A percentile compares a stretch with the other conserved stretches of the same genome.
phyloP scores from a whole-genome alignment of 2,329 filamentous ascomycete species.

The Penicillium corylophilum region DNA sequence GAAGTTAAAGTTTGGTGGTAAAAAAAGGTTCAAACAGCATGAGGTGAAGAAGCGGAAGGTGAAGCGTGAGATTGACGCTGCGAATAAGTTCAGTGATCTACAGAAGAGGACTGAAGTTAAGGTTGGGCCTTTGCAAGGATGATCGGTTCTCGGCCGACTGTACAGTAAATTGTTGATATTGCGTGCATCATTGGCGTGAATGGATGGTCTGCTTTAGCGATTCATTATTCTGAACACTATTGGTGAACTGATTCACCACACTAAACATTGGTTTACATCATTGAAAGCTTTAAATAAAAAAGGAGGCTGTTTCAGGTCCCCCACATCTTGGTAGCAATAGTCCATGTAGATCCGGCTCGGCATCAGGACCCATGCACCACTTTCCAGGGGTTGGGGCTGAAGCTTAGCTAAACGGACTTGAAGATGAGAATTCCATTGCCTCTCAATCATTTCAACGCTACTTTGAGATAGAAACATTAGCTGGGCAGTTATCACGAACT shows the following conservation, averaged over 20 bases:
- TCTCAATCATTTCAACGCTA: background rate
- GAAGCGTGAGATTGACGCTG: conserved; percentile 11
- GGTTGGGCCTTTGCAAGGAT: conserved; percentile 47
- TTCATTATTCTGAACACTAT: background rate
- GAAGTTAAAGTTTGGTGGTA: conserved; percentile 80
- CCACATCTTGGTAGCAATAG: background rate
- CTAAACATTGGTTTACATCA: background rate
- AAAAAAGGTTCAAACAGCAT: conserved; percentile 60
- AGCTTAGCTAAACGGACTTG: background rate
- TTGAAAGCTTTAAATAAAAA: background rate
- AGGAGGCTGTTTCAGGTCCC: background rate
- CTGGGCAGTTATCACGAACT: background rate
- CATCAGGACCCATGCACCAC: background rate
- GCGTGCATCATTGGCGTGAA: background rate
- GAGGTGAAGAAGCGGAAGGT: conserved; percentile 36
- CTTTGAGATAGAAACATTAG: background rate
- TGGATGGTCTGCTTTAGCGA: no score
- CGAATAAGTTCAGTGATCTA: conserved; percentile 18
- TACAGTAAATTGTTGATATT: background rate
- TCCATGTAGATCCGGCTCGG: background rate
- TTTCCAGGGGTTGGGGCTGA: background rate
- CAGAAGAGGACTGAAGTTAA: conserved; percentile 34
- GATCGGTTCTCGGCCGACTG: background rate
- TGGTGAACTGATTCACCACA: background rate
- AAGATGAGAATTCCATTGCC: background rate